Conservation (phyloP, 2,329 filamentous ascomycete genomes). For the Purpureocillium takamizusanense region DNA sequence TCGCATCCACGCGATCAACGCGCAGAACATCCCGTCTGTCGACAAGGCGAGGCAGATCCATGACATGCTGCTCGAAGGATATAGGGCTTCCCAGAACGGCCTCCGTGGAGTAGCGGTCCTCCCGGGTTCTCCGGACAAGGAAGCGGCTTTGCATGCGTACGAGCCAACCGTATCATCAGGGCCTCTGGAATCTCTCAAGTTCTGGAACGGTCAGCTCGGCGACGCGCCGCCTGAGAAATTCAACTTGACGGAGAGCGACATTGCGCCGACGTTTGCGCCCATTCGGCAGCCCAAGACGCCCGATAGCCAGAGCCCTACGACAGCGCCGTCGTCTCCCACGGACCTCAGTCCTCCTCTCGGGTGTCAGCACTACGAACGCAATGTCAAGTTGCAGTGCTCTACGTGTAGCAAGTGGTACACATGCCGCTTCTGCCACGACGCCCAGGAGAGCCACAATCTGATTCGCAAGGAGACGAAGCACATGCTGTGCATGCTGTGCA, state of each 20-base stretch:
- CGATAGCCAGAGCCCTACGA: constrained; percentile 28
- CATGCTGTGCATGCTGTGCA: constrained; percentile 97
- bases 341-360: constrained; percentile 49
- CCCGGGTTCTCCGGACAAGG: constrained; percentile 5
- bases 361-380: constrained; percentile 88
- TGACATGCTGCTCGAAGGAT: constrained; percentile 59
- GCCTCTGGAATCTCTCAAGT: constrained; percentile 45
- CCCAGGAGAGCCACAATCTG: constrained; percentile 67
- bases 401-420: constrained; percentile 89
- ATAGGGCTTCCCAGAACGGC: constrained; percentile 30
- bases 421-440: constrained; percentile 90
- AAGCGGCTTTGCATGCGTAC: constrained; percentile 15
- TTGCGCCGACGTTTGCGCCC: constrained; percentile 59
- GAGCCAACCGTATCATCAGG: constrained; percentile 34
- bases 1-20: constrained; percentile 61
- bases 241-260: constrained; percentile 48
- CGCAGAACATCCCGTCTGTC: constrained; percentile 42
- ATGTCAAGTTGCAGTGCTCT: constrained; percentile 91
- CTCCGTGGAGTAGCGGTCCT: constrained; percentile 5
- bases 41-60: constrained; percentile 70
- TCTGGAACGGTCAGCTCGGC: constrained; percentile 43
- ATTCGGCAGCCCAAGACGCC: constrained; percentile 36
- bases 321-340: constrained; percentile 9
- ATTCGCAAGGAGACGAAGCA: constrained; percentile 78
- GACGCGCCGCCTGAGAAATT: constrained; percentile 35